Evolutionary conservation across 2,329 filamentous ascomycete genomes (phyloP).

Genomic region (Aspergillus jensenii): DNA sequence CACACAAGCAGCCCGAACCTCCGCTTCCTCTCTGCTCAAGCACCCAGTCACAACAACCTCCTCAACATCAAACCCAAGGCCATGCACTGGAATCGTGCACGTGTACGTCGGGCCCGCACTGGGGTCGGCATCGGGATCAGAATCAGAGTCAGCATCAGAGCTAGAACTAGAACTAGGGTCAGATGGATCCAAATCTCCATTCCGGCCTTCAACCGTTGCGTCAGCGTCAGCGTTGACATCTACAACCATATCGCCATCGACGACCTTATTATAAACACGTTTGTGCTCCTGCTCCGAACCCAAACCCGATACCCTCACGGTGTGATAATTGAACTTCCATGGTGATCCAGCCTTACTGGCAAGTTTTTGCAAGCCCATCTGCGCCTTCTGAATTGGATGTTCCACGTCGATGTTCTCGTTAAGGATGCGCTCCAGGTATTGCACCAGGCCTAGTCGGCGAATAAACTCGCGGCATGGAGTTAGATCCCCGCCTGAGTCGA

Average conservation of each 20-base stretch:
- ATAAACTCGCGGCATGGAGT: constrained; percentile 61
- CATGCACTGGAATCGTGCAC: neutral
- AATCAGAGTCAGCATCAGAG: neutral
- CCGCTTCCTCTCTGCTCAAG: constrained; percentile 29
- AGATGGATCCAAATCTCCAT: neutral
- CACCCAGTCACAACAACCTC: constrained; percentile 25
- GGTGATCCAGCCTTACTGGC: constrained; percentile 11
- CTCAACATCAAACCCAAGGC: neutral
- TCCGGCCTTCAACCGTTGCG: too few relatives aligned
- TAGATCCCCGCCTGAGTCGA: constrained; percentile 69
- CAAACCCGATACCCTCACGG: neutral
- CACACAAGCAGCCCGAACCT: constrained; percentile 25
- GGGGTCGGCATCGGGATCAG: neutral
- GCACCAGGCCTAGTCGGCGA: constrained; percentile 63
- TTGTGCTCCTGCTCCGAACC: neutral
- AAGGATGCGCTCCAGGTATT: constrained; percentile 62
- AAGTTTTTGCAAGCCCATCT: constrained; percentile 35
- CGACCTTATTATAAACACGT: neutral
- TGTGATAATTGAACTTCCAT: neutral
- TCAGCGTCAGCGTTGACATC: neutral
- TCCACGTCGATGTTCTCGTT: constrained; percentile 54
- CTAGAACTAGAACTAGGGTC: neutral
- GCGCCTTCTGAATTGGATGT: constrained; percentile 68
- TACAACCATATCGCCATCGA: neutral
- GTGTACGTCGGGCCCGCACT: neutral